Percentiles rank a stretch among this genome's conserved stretches.
Conservation (phyloP, 306 rosid genomes). For the Acacia acuminata region DNA sequence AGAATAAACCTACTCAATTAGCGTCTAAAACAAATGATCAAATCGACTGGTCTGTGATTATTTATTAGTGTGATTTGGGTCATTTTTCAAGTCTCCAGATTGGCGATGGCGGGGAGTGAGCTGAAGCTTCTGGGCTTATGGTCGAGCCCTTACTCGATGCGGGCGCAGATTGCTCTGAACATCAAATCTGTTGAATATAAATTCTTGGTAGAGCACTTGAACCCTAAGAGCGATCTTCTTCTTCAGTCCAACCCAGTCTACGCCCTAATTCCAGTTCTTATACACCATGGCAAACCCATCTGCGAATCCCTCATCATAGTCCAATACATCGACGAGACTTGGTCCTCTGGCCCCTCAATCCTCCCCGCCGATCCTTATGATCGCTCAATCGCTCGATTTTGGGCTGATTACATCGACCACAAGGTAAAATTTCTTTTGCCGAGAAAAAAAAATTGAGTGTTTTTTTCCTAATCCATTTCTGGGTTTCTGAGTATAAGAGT, state of each 20-base stretch:
- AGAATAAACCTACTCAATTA: no score
- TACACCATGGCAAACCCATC: constrained; percentile 51
- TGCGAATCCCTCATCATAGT: constrained; percentile 63
- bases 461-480: background rate
- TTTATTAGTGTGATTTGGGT: no score
- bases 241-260: constrained; percentile 39
- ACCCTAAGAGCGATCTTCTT: background rate
- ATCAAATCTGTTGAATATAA: constrained; percentile 52
- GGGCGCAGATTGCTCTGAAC: constrained; percentile 59
- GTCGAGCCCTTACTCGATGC: constrained; percentile 51
- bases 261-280: constrained; percentile 59
- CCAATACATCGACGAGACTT: constrained; percentile 57
- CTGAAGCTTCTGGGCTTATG: constrained; percentile 57
- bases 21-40: no score
- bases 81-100: no score
- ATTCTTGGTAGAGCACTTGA: constrained; percentile 37
- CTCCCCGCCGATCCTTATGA: constrained; percentile 57
- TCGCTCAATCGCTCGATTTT: constrained; percentile 54
- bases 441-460: background rate
- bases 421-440: constrained; percentile 30
- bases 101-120: constrained; percentile 39
- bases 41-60: no score
- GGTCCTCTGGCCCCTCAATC: constrained; percentile 47
- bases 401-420: constrained; percentile 55
- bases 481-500: background rate